Evolutionary conservation across 2,329 filamentous ascomycete species (phyloP).

Genomic region (Fusarium sarcochroum): DNA sequence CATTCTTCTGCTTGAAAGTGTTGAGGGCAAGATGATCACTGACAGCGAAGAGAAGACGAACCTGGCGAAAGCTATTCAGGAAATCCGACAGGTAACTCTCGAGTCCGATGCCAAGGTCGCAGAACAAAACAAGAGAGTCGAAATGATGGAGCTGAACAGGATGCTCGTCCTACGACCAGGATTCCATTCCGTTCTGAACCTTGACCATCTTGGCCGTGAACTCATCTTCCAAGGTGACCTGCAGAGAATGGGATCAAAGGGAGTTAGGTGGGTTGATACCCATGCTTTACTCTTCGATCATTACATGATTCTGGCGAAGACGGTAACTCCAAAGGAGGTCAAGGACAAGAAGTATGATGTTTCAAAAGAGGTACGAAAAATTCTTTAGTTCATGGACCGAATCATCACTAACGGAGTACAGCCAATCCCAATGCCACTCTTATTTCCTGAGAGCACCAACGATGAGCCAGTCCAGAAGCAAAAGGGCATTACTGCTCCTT

Average conservation of each 20-base stretch:
- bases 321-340: conserved; percentile 76
- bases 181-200: conserved; percentile 90
- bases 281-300: conserved; percentile 96
- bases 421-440: conserved; percentile 95
- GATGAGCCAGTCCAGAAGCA: conserved; percentile 91
- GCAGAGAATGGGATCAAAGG: conserved; percentile 87
- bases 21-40: conserved; percentile 84
- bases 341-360: conserved; percentile 91
- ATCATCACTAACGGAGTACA: conserved; percentile 54
- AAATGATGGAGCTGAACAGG: conserved; percentile 84
- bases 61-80: conserved; percentile 85
- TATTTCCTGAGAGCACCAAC: conserved; percentile 92
- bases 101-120: conserved; percentile 95
- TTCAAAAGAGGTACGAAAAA: conserved; percentile 80
- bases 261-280: conserved; percentile 94
- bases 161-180: conserved; percentile 89
- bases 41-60: conserved; percentile 94
- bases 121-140: conserved; percentile 91
- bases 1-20: conserved; percentile 83
- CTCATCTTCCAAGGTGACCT: conserved; percentile 91
- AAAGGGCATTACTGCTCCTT: conserved; percentile 78
- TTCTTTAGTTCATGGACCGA: background rate
- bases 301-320: conserved; percentile 93
- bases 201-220: conserved; percentile 93
- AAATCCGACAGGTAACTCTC: conserved; percentile 89